Evolutionary conservation across 306 rosid genomes (phyloP), one percentile per base, ranked within the genome.

Genomic region (Rosa multiflora): DNA sequence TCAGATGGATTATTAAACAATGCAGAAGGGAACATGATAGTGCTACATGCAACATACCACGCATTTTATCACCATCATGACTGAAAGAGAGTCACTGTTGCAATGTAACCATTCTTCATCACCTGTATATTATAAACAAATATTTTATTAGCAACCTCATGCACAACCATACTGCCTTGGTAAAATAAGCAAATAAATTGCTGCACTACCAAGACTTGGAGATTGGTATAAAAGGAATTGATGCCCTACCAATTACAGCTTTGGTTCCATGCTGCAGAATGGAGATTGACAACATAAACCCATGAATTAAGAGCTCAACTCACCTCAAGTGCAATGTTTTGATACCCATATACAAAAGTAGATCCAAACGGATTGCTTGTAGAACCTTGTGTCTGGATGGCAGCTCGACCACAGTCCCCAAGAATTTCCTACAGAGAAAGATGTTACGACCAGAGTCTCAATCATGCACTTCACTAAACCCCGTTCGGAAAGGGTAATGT

Each of bases 361-460:
- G 98, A 93, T 78, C 99, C 99, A 78, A 96, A 96, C 1, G 98
- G 99, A 76, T 96, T 96, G 91, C 91, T 89, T 4, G 97, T 86
- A 70, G 99, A 96, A 76, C 97, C 99, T 87, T 96, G 98, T 26
- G 96, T 93, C 87, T 96, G 99, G 42, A 96, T 96, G 46, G 99
- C 99, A 81, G 99, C 98, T 74, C 97, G 97, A 58, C 99, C 99
- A 84, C 90, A 91, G 81, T 93, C 99, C 79, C 99, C 99, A 12
- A 96, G 97, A 69, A 93, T 82, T 87, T 93, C 97, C 99, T 96
- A 74, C 23, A 79, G 70, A 56, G 48, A 67, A 12, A 21, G 63
- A 39, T 29, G 80, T 77, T 29, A 81, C 78, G 21, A 85, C 40
- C 72, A 26, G 67, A 47, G 48, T 55, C 52, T 73, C 21, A 43